These are phyloP conservation scores for Aureobasidium pullulans DNA, from an alignment of 2,329 filamentous ascomycete species.

Conservation along the genomic window DNA sequence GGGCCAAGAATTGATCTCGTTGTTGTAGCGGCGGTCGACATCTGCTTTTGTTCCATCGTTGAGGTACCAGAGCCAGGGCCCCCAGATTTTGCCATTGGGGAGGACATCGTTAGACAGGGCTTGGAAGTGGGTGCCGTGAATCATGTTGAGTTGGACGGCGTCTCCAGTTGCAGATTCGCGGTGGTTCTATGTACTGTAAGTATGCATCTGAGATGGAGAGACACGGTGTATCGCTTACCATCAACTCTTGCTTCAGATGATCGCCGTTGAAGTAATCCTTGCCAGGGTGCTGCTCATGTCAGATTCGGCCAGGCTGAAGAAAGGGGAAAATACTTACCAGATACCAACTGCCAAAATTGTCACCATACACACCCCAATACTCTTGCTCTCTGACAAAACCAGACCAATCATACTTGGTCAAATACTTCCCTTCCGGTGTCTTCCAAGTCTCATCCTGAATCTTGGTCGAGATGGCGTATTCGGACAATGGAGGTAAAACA, in stretches of 20 bases:
- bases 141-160: constrained; percentile 47
- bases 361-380: constrained; percentile 46
- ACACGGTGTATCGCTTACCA: constrained; percentile 21
- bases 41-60: constrained; percentile 9
- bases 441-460: constrained; percentile 50
- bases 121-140: constrained; percentile 46
- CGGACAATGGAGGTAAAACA: constrained; percentile 35
- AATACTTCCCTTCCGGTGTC: constrained; percentile 39
- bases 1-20: constrained; percentile 11
- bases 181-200: constrained; percentile 28
- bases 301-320: background rate
- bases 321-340: constrained; percentile 21
- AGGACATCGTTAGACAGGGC: constrained; percentile 31
- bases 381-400: constrained; percentile 33
- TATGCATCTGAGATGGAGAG: background rate
- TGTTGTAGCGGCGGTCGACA: background rate
- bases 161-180: constrained; percentile 45
- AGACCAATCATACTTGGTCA: constrained; percentile 48
- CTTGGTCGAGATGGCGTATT: constrained; percentile 39
- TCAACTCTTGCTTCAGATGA: constrained; percentile 47
- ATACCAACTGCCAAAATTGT: constrained; percentile 45
- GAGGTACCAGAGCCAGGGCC: constrained; percentile 34
- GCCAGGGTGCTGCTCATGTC: constrained; percentile 27
- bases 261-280: constrained; percentile 49
- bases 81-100: constrained; percentile 30